phyloP scores from a whole-genome alignment of 495 filamentous ascomycete genomes.

The Talaromyces ruber region DNA sequence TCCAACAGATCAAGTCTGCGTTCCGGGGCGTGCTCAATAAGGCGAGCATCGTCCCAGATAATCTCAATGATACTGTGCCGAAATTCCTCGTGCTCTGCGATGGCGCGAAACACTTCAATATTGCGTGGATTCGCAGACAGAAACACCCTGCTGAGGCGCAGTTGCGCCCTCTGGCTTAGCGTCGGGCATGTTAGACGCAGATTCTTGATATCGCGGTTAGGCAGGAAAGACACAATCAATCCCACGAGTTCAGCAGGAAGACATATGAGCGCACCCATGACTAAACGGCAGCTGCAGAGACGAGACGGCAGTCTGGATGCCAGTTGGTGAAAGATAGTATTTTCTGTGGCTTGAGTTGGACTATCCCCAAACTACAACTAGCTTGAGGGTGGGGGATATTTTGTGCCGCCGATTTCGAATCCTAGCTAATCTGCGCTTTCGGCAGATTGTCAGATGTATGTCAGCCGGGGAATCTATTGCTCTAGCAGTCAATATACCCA shows the following conservation, averaged over 20 bases:
- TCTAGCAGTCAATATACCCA: not conserved
- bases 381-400: not conserved
- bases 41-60: not conserved
- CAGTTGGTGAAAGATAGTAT: not conserved
- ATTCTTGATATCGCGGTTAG: not conserved
- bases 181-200: not conserved
- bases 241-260: not conserved
- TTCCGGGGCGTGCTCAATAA: not conserved
- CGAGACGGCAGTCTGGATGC: not conserved
- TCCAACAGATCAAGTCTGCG: not conserved
- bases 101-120: not conserved
- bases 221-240: not conserved
- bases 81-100: not conserved
- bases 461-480: not conserved
- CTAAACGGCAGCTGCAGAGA: not conserved
- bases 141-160: not conserved
- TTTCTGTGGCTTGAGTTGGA: not conserved
- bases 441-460: not conserved
- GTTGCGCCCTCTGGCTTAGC: not conserved
- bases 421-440: not conserved
- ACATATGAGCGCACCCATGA: not conserved
- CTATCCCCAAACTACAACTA: not conserved
- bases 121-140: not conserved
- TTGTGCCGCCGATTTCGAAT: not conserved
- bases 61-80: not conserved